Evolutionary conservation across 257 asterid genomes (phyloP), one percentile per base, ranked within the genome.

Genomic region (Craterostigma plantagineum): DNA sequence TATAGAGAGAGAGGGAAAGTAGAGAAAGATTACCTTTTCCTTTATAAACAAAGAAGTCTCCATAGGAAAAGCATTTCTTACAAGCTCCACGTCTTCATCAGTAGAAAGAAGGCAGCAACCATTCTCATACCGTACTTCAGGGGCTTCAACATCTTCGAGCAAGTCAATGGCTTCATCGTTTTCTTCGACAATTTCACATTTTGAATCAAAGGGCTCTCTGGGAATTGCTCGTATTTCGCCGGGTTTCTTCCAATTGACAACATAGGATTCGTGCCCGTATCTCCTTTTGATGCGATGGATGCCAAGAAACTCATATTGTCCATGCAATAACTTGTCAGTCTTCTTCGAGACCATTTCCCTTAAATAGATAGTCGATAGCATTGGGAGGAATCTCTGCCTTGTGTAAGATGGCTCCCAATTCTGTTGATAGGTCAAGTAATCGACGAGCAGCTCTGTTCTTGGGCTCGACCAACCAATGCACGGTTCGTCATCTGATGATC

Each of bases 321-420:
- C 94, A 10, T 50, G 55, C 34, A 90, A 51, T 41, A 79, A 72
- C 56, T 64, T 50, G 51, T 46, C 48, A 7, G 30, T 43, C 23
- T 63, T 54, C n/a, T 57, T 66, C 53, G 79, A 63, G 51, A 87
- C 86, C 73, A 63, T 59, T 7, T 67, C 74, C 46, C 99, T 63
- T 47, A 90, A 47, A 46, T 64, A 79, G 13, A 76, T 54, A 51
- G 94, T 83, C 10, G 99, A 76, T 57, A 83, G 55, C 79, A 83
- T 54, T 10, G 92, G 92, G 54, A 90, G 71, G 63, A 83, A 51
- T 65, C 75, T 70, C 57, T 69, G 87, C 53, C 91, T 68, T n/a
- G 55, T 71, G 61, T 83, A 79, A 42, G 94, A 79, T 53, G 99
- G 99, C 43, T 75, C 90, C 99, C 99, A 90, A 5, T 69, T 43